Evolutionary conservation across 441 rosid species (phyloP).

Genomic region (Jatropha podagrica): DNA sequence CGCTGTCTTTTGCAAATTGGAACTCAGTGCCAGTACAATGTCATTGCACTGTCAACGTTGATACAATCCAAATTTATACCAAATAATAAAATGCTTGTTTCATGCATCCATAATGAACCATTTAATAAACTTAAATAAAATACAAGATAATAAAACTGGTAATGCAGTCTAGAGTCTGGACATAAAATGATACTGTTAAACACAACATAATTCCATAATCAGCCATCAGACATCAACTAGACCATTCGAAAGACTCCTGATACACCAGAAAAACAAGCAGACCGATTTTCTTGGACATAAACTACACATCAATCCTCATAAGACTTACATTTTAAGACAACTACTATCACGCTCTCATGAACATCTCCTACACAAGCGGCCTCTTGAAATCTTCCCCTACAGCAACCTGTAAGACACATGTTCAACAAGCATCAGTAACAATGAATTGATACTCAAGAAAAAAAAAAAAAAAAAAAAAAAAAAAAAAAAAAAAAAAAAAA

Average conservation of each 20-base stretch:
- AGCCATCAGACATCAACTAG: constrained; percentile 6
- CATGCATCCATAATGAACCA: neutral
- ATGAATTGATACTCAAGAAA: neutral
- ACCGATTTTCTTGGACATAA: constrained; percentile 4
- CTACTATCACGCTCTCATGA: constrained; percentile 1
- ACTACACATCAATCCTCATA: constrained; percentile 2
- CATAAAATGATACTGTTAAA: neutral
- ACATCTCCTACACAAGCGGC: constrained; percentile 19
- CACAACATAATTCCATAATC: neutral
- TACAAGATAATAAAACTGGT: neutral
- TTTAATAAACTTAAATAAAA: constrained; percentile 6
- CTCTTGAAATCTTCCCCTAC: constrained; percentile 19
- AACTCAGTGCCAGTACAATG: neutral
- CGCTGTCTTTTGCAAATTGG: neutral
- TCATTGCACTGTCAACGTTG: too few species aligned
- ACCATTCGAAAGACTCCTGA: constrained; percentile 10
- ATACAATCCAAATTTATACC: neutral
- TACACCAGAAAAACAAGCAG: constrained; percentile 9
- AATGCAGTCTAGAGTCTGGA: neutral
- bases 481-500: neutral
- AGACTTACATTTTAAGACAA: constrained; percentile 17
- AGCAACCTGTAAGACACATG: constrained; percentile 30
- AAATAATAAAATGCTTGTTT: neutral
- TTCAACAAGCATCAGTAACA: constrained; percentile 8
- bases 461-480: neutral